Conservation (phyloP, 225 moss, liverwort and hornwort genomes). For the Antitrichia curtipendula region DNA sequence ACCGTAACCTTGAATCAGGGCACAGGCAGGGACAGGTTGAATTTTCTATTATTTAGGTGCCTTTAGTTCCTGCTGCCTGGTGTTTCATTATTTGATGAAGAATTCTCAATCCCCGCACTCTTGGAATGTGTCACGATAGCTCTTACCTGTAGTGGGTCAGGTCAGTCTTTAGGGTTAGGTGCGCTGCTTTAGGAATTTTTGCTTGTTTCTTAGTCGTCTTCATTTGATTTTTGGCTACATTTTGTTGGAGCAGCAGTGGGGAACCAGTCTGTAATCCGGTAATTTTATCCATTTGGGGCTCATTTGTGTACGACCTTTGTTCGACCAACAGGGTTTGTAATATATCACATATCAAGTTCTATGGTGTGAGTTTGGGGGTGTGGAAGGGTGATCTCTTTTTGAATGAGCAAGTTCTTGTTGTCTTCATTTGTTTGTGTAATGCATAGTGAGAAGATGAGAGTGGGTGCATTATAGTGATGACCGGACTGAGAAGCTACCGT, state of each 20-base stretch:
- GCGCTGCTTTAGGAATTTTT: background rate
- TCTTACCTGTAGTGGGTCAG: background rate
- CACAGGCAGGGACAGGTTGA: background rate
- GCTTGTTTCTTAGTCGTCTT: background rate
- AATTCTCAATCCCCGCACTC: background rate
- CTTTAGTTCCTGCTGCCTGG: background rate
- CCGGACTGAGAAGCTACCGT: background rate
- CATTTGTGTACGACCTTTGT: background rate
- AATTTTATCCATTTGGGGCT: background rate
- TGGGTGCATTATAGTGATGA: background rate
- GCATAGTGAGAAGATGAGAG: background rate
- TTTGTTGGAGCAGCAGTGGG: background rate
- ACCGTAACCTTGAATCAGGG: background rate
- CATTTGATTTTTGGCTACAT: background rate
- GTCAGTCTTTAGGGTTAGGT: background rate
- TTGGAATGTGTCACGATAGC: background rate
- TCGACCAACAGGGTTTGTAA: background rate
- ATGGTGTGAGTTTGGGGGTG: background rate
- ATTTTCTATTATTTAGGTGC: background rate
- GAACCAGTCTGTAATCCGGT: background rate
- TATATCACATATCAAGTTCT: background rate
- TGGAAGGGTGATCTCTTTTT: background rate
- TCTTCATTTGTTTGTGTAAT: background rate
- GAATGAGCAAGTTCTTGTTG: background rate
- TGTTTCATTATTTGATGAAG: background rate